These are phyloP conservation scores for Athelia sp. DNA, from an alignment of 1,284 basidiomycete genomes.

Conservation along the genomic window DNA sequence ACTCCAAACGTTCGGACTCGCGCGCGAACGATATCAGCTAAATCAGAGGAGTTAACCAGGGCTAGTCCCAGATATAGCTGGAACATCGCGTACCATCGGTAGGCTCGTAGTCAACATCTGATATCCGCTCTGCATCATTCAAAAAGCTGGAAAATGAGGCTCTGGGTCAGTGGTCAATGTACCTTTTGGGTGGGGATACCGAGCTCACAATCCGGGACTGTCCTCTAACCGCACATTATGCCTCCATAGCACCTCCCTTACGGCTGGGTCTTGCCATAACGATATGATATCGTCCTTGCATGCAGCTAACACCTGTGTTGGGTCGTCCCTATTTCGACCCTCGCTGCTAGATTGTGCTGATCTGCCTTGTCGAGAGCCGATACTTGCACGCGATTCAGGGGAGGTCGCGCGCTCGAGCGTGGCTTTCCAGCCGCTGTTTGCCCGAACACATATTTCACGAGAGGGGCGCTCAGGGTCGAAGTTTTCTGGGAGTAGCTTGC, in stretches of 20 bases:
- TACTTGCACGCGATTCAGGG: conserved; percentile 6
- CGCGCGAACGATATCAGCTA: conserved; percentile 61
- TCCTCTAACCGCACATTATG: conserved; percentile 48
- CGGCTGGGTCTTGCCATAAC: conserved; percentile 54
- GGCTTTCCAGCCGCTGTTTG: conserved; percentile 54
- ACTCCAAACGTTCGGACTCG: conserved; percentile 64
- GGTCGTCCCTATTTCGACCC: conserved; percentile 27
- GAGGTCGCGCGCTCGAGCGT: conserved; percentile 20
- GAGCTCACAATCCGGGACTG: conserved; percentile 60
- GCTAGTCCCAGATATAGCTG: background rate
- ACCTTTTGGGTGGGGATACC: background rate
- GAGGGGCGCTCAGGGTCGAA: conserved; percentile 12
- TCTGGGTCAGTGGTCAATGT: background rate
- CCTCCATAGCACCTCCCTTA: conserved; percentile 45
- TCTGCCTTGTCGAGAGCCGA: conserved; percentile 3
- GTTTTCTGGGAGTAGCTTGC: conserved; percentile 34
- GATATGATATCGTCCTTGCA: conserved; percentile 56
- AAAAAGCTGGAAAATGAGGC: conserved; percentile 43
- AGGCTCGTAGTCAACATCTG: conserved; percentile 46
- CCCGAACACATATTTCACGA: conserved; percentile 48
- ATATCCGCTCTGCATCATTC: conserved; percentile 59
- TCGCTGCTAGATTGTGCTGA: background rate
- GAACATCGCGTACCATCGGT: conserved; percentile 40
- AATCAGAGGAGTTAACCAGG: background rate
- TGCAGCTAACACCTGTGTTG: conserved; percentile 47